Conservation (phyloP, 176 grass and related monocot species). For the Ensete glaucum region DNA sequence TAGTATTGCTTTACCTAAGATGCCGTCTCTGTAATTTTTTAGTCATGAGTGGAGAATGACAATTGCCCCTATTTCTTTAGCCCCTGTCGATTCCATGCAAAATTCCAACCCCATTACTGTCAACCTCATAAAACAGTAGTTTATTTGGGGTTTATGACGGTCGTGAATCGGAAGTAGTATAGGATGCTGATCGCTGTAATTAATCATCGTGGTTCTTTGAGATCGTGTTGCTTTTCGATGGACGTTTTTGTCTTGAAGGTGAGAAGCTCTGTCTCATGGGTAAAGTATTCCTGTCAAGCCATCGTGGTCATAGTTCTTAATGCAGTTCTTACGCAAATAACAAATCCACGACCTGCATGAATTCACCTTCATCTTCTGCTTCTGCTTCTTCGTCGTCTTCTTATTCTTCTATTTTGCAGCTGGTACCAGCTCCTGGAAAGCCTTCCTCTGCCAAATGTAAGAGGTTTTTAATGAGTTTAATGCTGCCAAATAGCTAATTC, state of each 20-base stretch:
- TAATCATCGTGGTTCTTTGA: no score
- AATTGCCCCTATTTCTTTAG: not conserved
- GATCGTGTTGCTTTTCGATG: no score
- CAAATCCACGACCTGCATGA: not conserved
- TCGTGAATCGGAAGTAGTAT: no score
- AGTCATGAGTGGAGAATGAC: not conserved
- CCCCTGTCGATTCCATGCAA: not conserved
- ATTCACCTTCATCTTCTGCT: no score
- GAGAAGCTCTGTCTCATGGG: no score
- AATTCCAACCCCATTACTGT: not conserved
- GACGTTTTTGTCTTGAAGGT: no score
- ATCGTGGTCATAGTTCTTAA: not conserved
- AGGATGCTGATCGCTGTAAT: no score
- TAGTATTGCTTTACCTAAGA: not conserved
- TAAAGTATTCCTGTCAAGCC: no score
- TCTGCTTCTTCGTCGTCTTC: no score
- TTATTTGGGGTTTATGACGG: not conserved
- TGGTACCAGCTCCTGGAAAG: constrained; percentile 80
- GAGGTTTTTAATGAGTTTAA: no score
- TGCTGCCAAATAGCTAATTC: no score
- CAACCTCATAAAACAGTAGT: not conserved
- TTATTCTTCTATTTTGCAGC: constrained; percentile 32
- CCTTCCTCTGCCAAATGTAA: constrained; percentile 91
- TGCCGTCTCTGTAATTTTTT: not conserved
- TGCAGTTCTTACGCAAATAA: not conserved